Conservation (phyloP, 176 grass and related monocot genomes). For the Oryza glumipatula region DNA sequence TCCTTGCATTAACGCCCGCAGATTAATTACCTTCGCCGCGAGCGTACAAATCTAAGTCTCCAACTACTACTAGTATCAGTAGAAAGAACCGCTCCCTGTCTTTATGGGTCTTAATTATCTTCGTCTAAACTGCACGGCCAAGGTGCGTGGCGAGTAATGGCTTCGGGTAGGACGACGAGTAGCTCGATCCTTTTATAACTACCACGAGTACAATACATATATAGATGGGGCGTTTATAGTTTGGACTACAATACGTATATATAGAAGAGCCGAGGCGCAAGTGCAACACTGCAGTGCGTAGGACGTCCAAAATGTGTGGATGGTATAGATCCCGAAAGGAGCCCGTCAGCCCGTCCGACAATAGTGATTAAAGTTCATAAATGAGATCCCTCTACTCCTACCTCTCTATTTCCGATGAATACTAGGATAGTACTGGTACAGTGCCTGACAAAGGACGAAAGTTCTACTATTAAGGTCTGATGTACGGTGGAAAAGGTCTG, state of each 20-base stretch:
- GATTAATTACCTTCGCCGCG: neutral
- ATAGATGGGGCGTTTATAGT: too few species aligned
- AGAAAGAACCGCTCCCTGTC: neutral
- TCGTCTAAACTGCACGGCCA: neutral
- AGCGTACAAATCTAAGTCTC: too few species aligned
- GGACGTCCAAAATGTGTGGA: neutral
- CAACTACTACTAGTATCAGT: too few species aligned
- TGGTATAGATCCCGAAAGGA: neutral
- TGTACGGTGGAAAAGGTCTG: too few species aligned
- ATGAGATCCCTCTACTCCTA: too few species aligned
- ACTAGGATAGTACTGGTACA: neutral
- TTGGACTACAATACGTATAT: too few species aligned
- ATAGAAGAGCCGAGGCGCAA: neutral
- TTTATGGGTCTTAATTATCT: neutral
- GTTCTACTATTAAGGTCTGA: neutral
- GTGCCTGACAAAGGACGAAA: neutral
- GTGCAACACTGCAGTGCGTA: neutral
- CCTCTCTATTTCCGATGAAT: neutral
- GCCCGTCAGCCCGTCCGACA: neutral
- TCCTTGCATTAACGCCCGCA: neutral
- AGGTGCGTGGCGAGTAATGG: neutral
- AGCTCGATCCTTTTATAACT: neutral
- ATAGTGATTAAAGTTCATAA: neutral
- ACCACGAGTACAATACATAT: too few species aligned
- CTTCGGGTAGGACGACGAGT: neutral